phyloP scores from a whole-genome alignment of 768 basidiomycete species.

The Guyanaporus albipodus region DNA sequence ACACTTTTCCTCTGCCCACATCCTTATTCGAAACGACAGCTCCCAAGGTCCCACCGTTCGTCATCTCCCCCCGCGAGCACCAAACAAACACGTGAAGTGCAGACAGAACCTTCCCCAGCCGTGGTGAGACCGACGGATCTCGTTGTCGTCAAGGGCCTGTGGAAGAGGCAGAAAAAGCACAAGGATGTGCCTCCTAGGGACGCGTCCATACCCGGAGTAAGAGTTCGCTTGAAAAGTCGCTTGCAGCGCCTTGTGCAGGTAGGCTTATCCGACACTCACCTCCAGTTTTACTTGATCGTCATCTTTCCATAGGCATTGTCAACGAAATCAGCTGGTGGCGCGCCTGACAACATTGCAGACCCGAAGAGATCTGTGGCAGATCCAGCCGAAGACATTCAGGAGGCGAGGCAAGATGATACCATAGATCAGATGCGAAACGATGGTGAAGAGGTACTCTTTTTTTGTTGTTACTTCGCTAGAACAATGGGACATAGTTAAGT shows the following conservation, averaged over 20 bases:
- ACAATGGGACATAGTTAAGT: slow-evolving; percentile 11
- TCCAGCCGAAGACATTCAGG: neutral
- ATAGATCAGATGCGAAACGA: slow-evolving; percentile 8
- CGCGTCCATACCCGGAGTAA: neutral
- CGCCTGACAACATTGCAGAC: neutral
- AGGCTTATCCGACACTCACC: neutral
- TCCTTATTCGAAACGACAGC: slow-evolving; percentile 8
- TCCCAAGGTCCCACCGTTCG: slow-evolving; percentile 9
- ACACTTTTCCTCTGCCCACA: neutral
- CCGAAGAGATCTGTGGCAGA: neutral
- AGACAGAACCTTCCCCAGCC: slow-evolving; percentile 4
- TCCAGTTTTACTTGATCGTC: neutral
- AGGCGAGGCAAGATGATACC: neutral
- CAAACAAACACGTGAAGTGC: slow-evolving; percentile 1
- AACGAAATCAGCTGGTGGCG: neutral
- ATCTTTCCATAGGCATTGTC: slow-evolving; percentile 7
- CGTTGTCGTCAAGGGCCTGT: slow-evolving; percentile 7
- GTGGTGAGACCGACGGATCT: neutral
- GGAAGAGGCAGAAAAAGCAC: slow-evolving; percentile 8
- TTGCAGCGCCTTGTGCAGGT: slow-evolving; percentile 18
- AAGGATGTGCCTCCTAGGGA: neutral
- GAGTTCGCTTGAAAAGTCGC: slow-evolving; percentile 4
- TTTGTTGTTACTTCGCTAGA: slow-evolving; percentile 28
- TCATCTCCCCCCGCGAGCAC: neutral
- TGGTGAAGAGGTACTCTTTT: slow-evolving; percentile 17